Base-by-base conservation (phyloP, 2,329 filamentous ascomycete species). In the Pyricularia grisea region DNA sequence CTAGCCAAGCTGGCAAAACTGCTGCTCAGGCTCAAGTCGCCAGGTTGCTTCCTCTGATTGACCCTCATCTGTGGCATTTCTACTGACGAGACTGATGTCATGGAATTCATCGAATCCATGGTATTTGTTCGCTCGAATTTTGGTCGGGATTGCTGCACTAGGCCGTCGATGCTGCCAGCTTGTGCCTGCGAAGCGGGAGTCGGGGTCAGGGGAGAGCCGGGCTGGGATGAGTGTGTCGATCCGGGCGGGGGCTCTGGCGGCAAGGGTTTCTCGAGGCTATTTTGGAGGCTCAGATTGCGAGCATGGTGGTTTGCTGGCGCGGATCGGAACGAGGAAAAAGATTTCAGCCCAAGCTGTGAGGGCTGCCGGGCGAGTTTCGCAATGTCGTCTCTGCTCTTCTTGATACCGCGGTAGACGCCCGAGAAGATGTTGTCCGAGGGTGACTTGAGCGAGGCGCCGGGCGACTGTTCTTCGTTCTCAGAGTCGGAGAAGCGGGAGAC, bases 221-320 rank as follows among this genome's bases (percentile, higher is more conserved):
- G 78, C 20, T 74, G 77, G n/a, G 58, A 61, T 17, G 58, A 61
- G 14, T 61, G 12, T 4, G 58, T 28, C n/a, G 58, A 28, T 25
- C 23, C 58, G 68, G 73, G 79, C 30, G 85, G 84, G 28, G 85
- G 80, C 70, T 83, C 81, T 25, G 58, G 58, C 50, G 85, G 86
- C 27, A 88, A 76, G 66, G 86, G 85, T 75, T 88, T 88, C 73
- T 82, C 81, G 71, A 88, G 84, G 73, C 85, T 87, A 70, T 84
- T 79, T 74, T 86, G 84, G 67, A 87, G 77, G 72, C 82, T 88
- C 75, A 86, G 71, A 73, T 81, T 84, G 72, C 83, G 80, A 70
- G 78, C 85, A 87, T 87, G 84, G 78, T 74, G 71, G 10, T 70
- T 70, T 33, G 73, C 72, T 25, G 70, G 67, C 6, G 73, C 70